Percentiles rank a stretch among this genome's conserved stretches.
phyloP scores from a whole-genome alignment of 352 stramenopile species.

The Globisporangium orthogonon region DNA sequence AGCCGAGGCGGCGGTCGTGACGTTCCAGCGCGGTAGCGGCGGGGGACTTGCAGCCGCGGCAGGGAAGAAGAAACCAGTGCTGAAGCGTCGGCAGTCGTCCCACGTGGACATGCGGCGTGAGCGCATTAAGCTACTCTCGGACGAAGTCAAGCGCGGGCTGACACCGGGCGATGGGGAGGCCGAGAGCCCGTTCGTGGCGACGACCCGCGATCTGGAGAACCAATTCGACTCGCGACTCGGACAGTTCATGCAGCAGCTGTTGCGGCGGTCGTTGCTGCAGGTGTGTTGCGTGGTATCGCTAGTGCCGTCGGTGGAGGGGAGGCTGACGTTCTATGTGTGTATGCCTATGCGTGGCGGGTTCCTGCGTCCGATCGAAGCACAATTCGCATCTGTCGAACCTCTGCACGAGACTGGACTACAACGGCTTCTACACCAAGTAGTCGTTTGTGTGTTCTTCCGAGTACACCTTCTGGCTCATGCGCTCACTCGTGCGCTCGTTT shows the following conservation, averaged over 20 bases:
- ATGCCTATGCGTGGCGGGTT: neutral
- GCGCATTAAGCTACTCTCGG: slow-evolving; percentile 75
- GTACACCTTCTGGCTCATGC: neutral
- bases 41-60: slow-evolving; percentile 8
- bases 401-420: slow-evolving; percentile 60
- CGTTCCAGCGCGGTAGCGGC: slow-evolving; percentile 29
- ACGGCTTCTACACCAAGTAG: slow-evolving; percentile 67
- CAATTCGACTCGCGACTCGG: slow-evolving; percentile 84
- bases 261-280: slow-evolving; percentile 76
- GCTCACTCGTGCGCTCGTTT: neutral
- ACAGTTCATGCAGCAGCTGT: slow-evolving; percentile 88
- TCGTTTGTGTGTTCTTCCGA: neutral
- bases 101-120: slow-evolving; percentile 70
- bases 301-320: too few relatives aligned
- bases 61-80: slow-evolving; percentile 48
- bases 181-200: slow-evolving; percentile 71
- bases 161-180: slow-evolving; percentile 56
- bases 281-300: slow-evolving; percentile 21
- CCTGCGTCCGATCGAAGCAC: slow-evolving; percentile 22
- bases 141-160: slow-evolving; percentile 68
- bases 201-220: slow-evolving; percentile 75
- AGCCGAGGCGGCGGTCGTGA: slow-evolving; percentile 65
- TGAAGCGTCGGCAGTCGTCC: slow-evolving; percentile 66
- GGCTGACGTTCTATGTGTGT: neutral
- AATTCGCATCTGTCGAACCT: slow-evolving; percentile 63